Base-by-base conservation (phyloP, 2,329 filamentous ascomycete species). In the Beauveria caledonica region DNA sequence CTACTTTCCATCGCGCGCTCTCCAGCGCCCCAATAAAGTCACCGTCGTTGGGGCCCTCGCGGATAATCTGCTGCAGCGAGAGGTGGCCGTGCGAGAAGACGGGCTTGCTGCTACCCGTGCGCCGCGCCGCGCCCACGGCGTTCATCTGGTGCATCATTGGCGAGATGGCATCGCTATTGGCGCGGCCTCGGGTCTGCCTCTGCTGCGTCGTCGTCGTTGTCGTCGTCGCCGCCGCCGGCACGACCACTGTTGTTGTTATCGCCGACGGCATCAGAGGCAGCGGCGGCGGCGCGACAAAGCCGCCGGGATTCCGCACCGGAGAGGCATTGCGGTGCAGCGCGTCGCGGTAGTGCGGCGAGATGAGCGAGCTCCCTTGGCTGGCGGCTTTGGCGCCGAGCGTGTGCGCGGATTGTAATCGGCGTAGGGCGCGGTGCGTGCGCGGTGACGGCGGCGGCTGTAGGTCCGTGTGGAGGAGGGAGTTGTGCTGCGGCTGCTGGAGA, bases 371-470 rank as follows among this genome's bases (percentile, higher is more conserved):
- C 7, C 49, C 77, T 62, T 77, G 76, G 64, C 71, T 75, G 59
- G 76, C 69, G 60, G 77, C 75, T 66, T 82, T 80, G 63, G 84
- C 70, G 70, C 84, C 84, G 58, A 90, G 74, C 73, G 82, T 78
- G 76, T 91, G 88, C 55, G 89, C 88, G 36, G 89, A 92, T 73
- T 91, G 87, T 33, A 90, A 83, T 70, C 87, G 87, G 66, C 89
- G 84, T 62, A 92, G 78, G 51, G 83, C 81, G 67, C 88, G 84
- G 70, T 86, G 83, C 27, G 84, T 85, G 63, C 85, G 81, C 48
- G 86, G 85, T 29, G 85, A 86, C 25, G 83, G 79, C 63, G 85
- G 80, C 52, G 80, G 72, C 67, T 82, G 78, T 58, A 82, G 74
- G 64, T 82, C 76, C 44, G 77, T 73, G 42, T 73, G 70, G 61